Base-by-base conservation (phyloP, 1,284 basidiomycete genomes). In the Earliella scabrosa region DNA sequence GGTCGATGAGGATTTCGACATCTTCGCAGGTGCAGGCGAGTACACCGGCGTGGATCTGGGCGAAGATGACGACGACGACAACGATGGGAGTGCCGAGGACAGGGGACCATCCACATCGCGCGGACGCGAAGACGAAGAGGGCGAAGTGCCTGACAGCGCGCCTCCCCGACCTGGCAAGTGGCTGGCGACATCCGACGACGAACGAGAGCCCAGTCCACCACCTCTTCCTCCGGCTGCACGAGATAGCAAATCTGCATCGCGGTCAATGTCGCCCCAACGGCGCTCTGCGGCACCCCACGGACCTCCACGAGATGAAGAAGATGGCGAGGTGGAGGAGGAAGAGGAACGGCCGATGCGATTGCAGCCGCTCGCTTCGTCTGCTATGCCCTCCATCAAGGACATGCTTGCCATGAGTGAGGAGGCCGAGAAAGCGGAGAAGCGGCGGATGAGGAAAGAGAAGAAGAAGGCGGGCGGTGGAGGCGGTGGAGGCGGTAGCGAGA, bases 11-110 rank as follows among this genome's bases (percentile, higher is more conserved):
- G 80, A 89, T 52, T 77, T 88, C 53, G 84, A 91, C 66, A 97
- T 97, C 52, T 97, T 97, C 70, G 91, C 86, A 1, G 94, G 80
- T 48, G 93, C 84, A 1, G 93, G 89, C 8, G 91, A 93, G 39
- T 97, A 97, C 70, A 79, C 87, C 49, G 92, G 89, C 2, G 66
- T 90, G 14, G 81, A 82, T 45, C 68, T 82, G 7, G 86, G 80
- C 35, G 85, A 85, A 20, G 82, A 85, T 14, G 83, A 83, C 20
- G 81, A 79, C 5, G 50, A 46, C 8, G 51, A 52, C 16, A 52
- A 48, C 3, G 54, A 59, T 35, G 34, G 34, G 2, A 10, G 35
- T 6, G 26, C 26, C 16, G 34, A 18, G n/a, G n/a, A n/a, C n/a
- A n/a, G n/a, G n/a, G n/a, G n/a, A n/a, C n/a, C n/a, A n/a, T n/a